These are phyloP conservation scores for Aspergillus piperis DNA, from an alignment of 2,329 filamentous ascomycete genomes.

Conservation along the genomic window DNA sequence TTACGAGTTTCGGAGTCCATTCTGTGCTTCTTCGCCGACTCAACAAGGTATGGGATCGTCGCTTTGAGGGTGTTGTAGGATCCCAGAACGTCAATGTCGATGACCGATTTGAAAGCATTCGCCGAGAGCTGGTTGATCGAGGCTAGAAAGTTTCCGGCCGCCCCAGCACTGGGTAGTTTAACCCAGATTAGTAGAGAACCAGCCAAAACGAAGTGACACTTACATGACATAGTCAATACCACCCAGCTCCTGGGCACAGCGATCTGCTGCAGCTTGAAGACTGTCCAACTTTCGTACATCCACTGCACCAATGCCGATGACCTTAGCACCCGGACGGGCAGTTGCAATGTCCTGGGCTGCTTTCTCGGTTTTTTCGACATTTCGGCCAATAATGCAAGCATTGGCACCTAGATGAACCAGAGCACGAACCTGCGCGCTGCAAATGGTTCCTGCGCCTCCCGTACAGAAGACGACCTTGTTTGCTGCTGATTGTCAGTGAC, in stretches of 20 bases:
- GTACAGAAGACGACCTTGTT: conserved; percentile 93
- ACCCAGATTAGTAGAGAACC: conserved; percentile 15
- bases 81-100: conserved; percentile 93
- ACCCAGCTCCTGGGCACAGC: conserved; percentile 79
- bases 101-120: conserved; percentile 93
- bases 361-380: conserved; percentile 79
- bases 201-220: conserved; percentile 25
- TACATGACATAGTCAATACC: conserved; percentile 91
- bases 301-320: conserved; percentile 76
- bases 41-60: conserved; percentile 76
- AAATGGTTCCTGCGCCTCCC: conserved; percentile 89
- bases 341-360: conserved; percentile 81
- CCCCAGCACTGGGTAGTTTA: conserved; percentile 67
- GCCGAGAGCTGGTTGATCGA: conserved; percentile 77
- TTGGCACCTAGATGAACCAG: conserved; percentile 89
- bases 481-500: conserved; percentile 51
- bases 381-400: conserved; percentile 91
- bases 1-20: conserved; percentile 59
- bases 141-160: conserved; percentile 92
- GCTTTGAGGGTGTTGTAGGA: conserved; percentile 96
- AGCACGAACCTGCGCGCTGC: conserved; percentile 88
- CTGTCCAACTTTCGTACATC: conserved; percentile 73
- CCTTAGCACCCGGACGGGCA: conserved; percentile 74
- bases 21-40: conserved; percentile 67
- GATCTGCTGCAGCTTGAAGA: conserved; percentile 72